A percentile compares a stretch with the other conserved stretches of the same genome.
These are phyloP conservation scores for Benincasa hispida DNA, from an alignment of 306 rosid species.

Conservation along the genomic window DNA sequence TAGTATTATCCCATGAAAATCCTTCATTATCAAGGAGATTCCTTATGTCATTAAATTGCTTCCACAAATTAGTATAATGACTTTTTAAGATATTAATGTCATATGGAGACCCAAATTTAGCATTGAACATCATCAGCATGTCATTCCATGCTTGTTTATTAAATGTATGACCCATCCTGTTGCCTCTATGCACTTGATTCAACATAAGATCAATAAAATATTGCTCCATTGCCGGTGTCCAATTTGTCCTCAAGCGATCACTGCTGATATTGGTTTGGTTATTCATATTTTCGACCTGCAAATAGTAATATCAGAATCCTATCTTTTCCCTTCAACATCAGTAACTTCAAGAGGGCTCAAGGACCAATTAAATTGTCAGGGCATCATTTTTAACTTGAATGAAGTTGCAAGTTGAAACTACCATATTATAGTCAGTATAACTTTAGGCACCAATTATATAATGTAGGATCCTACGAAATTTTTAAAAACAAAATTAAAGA, in stretches of 20 bases:
- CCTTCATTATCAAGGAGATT: constrained; percentile 39
- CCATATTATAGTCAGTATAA: neutral
- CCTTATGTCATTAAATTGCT: constrained; percentile 33
- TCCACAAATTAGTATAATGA: constrained; percentile 31
- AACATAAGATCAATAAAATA: constrained; percentile 33
- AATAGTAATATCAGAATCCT: neutral
- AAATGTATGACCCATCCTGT: constrained; percentile 44
- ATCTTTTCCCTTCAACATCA: neutral
- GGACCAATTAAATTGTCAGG: neutral
- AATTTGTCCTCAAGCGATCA: constrained; percentile 29
- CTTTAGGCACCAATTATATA: neutral
- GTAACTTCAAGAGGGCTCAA: neutral
- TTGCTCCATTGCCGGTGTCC: constrained; percentile 36
- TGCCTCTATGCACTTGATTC: constrained; percentile 44
- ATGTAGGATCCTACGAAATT: neutral
- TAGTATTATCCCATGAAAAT: constrained; percentile 38
- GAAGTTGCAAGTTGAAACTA: neutral
- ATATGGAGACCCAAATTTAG: constrained; percentile 26
- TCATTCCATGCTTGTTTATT: constrained; percentile 52
- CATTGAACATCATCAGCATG: constrained; percentile 33
- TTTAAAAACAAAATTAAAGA: neutral
- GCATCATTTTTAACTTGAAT: neutral
- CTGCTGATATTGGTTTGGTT: constrained; percentile 15
- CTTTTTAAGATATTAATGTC: constrained; percentile 36
- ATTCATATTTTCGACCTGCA: constrained; percentile 17